Evolutionary conservation across 495 filamentous ascomycete genomes (phyloP), one percentile per base, ranked within the genome.

Genomic region (Penicillium flavigenum): DNA sequence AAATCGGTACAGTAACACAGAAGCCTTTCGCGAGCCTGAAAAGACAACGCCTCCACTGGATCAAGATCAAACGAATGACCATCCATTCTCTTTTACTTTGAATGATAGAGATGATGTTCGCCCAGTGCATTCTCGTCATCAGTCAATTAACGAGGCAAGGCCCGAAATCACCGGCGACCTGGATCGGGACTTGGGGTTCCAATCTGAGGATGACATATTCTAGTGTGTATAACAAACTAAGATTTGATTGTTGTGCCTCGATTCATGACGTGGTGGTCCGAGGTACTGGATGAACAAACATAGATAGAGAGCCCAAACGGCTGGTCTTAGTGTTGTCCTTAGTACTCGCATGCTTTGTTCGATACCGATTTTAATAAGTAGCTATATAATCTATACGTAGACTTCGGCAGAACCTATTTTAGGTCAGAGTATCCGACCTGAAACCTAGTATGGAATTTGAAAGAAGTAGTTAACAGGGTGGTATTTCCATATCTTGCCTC

Each of bases 101-200:
- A 60, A 60, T 9, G 58, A 60, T 46, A 58, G 57, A 31, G 51
- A 52, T n/a, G 46, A 51, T 24, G 20, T 20, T 20, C 1, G 5
- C 8, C 16, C 44, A 8, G 11, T 12, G 7, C 19, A 47, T 20
- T 46, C 17, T 27, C 42, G 51, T 12, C 55, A 64, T 38, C 51
- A 49, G 51, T 60, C 63, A 31, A 27, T 42, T 9, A 41, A 47
- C 2, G 56, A 60, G 60, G 41, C 20, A 24, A 58, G 62, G 31
- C 53, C 56, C 11, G 57, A 66, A 46, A 77, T 78, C 17, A 78
- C 76, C 5, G 76, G 76, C 3, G 76, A 78, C 63, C 55, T 78
- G 51, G 76, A 78, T 64, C 57, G 62, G 29, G 76, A 78, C 65
- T 55, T 78, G 22, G 72, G 74, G 2, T 67, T 75, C 38, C 47